Base-by-base conservation (phyloP, 2,329 filamentous ascomycete species). In the Ceratocystiopsis brevicomis region DNA sequence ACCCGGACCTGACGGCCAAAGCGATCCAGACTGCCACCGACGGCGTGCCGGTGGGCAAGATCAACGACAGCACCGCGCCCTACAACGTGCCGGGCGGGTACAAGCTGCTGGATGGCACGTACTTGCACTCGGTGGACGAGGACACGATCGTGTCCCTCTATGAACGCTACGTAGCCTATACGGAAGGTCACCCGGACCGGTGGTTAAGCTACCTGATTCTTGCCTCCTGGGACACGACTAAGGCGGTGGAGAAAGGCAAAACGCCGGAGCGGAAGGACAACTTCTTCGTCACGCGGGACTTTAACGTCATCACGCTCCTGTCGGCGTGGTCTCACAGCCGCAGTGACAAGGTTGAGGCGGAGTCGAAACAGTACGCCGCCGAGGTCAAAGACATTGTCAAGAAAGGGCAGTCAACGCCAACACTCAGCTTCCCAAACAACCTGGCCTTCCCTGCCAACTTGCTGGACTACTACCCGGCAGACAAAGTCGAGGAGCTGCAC, bases 391-490 rank as follows among this genome's bases (percentile, higher is more conserved):
- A 44, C 15, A 37, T 40, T 16, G 37, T 21, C 13, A 14, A 12
- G 19, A 19, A n/a, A 5, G 33, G 16, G 2, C 37, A 44, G 16
- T n/a, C 19, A 2, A 32, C 8, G 0, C 33, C 42, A 1, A 5
- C 35, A 3, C 37, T 44, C n/a, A 25, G 42, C 21, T 44, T 44
- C 39, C 15, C 42, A 5, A 44, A 44, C 21, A 40, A 40, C 15
- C 32, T 44, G 15, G n/a, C 30, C 18, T 40, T 44, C 33, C 42
- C 37, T 3, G 42, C 42, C 34, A 39, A 12, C n/a, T 14, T 44
- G 15, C 8, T 14, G 1, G 42, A 44, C 18, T 44, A 39, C 33
- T 44, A 44, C 11, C 38, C 42, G 2, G 8, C 15, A 10, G 21
- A 40, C 33, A 39, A 44, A 16, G 18, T 40, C 9, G 37, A 40